Evolutionary conservation across 345 rosid species (phyloP), one percentile per base, ranked within the genome.

Genomic region (Physaria fendleri): DNA sequence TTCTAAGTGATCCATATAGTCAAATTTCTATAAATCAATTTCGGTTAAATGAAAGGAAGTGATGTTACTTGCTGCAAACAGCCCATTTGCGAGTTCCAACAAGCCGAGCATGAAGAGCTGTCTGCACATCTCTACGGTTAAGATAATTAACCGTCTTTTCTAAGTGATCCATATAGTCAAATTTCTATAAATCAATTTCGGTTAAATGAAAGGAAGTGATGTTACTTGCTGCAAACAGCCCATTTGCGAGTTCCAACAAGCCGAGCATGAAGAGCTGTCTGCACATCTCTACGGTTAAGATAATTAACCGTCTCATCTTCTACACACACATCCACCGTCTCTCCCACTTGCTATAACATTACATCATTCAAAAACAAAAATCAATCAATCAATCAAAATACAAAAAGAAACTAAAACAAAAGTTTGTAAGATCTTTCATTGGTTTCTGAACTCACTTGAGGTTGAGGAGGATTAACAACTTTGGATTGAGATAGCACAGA

Each of bases 221-320:
- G 4, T 28, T 78, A 91, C 98, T 74, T 76, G 98, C 92, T 91
- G 81, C 98, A 91, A 35, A 84, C 91, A 46, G 24, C 50, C 98
- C 98, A 91, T 59, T 62, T 44, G n/a, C 74, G 80, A 34, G 85
- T 88, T 48, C 98, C 96, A 0, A 91, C 83, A 14, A 91, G 96
- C 18, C 81, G 83, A 8, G 91, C 98, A 66, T 83, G 98, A 17
- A 91, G 87, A 69, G 98, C 94, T 18, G 42, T 73, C 67, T 85
- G 91, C 64, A 87, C 98, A 71, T 91, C 98, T 71, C 41, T 70
- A 66, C 98, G 73, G 81, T 91, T 91, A 12, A 91, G 85, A 64
- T 91, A 87, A 18, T 57, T 87, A n/a, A 85, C 91, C 0, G 96
- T 88, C 73, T 91, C 88, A 62, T 91, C 98, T 74, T 91, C 98